Conservation (phyloP, 108 stramenopile genomes). For the Nannochloropsis oceanica region DNA sequence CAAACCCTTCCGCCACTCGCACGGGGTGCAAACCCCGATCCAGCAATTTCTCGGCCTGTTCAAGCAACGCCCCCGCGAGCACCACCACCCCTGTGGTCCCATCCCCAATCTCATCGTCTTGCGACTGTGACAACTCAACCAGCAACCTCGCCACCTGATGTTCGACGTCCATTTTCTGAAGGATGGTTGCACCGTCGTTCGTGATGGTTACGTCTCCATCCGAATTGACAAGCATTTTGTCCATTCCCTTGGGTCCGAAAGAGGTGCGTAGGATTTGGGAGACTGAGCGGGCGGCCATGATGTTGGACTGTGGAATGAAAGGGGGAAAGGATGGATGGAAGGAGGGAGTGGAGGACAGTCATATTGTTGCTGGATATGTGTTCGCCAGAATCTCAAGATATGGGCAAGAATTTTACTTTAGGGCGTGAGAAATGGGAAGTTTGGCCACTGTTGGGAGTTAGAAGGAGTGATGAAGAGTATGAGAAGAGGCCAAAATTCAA, state of each 20-base stretch:
- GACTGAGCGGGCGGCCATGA: conserved; percentile 87
- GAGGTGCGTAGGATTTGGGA: conserved; percentile 82
- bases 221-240: conserved; percentile 92
- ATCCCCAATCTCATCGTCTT: conserved; percentile 98
- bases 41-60: conserved; percentile 87
- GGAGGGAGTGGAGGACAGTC: background rate
- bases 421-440: too few relatives aligned
- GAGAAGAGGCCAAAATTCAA: too few relatives aligned
- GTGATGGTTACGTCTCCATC: conserved; percentile 98
- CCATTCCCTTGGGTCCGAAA: conserved; percentile 95
- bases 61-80: conserved; percentile 86
- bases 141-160: conserved; percentile 75
- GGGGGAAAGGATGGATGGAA: background rate
- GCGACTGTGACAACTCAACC: conserved; percentile 78
- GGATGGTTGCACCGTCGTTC: conserved; percentile 98
- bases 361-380: background rate
- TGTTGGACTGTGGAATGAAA: conserved; percentile 60
- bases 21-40: conserved; percentile 89
- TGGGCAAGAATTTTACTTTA: too few relatives aligned
- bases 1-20: conserved; percentile 90
- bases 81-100: conserved; percentile 98
- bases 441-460: too few relatives aligned
- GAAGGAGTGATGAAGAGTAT: too few relatives aligned
- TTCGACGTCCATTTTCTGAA: conserved; percentile 51
- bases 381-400: too few relatives aligned